Conservation (phyloP, 2,329 filamentous ascomycete species). For the Exophiala phaeomuriformis region DNA sequence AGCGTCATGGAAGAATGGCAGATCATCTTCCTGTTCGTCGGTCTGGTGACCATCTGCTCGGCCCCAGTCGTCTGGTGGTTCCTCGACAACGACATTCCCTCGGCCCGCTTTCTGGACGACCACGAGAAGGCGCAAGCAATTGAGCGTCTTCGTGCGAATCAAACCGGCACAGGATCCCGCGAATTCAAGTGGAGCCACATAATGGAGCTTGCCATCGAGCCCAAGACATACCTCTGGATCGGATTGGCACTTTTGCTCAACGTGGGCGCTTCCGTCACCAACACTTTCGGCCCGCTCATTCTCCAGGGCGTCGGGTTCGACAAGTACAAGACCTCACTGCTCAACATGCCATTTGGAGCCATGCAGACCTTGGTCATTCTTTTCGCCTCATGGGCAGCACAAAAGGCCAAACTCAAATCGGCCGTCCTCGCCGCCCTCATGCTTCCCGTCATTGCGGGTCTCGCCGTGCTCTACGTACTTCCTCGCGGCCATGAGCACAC, state of each 20-base stretch:
- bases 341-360: conserved; percentile 62
- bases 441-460: conserved; percentile 54
- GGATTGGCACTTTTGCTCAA: conserved; percentile 56
- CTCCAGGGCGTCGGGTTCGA: conserved; percentile 54
- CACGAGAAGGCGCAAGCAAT: conserved; percentile 42
- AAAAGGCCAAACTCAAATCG: conserved; percentile 52
- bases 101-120: conserved; percentile 43
- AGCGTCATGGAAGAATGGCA: conserved; percentile 44
- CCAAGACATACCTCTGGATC: conserved; percentile 53
- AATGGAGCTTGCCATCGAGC: conserved; percentile 37
- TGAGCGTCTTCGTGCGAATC: conserved; percentile 46
- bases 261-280: conserved; percentile 56
- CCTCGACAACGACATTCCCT: conserved; percentile 53
- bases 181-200: conserved; percentile 44
- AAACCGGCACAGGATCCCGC: conserved; percentile 41
- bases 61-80: conserved; percentile 53
- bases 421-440: conserved; percentile 48
- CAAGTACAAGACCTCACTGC: conserved; percentile 50
- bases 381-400: conserved; percentile 51
- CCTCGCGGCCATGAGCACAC: conserved; percentile 39
- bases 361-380: conserved; percentile 56
- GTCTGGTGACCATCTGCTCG: conserved; percentile 53
- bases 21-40: conserved; percentile 57
- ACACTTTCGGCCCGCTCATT: conserved; percentile 59
- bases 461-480: conserved; percentile 46